These are phyloP conservation scores for Nepenthes alata DNA, from an alignment of 179 eudicot species.

Conservation along the genomic window DNA sequence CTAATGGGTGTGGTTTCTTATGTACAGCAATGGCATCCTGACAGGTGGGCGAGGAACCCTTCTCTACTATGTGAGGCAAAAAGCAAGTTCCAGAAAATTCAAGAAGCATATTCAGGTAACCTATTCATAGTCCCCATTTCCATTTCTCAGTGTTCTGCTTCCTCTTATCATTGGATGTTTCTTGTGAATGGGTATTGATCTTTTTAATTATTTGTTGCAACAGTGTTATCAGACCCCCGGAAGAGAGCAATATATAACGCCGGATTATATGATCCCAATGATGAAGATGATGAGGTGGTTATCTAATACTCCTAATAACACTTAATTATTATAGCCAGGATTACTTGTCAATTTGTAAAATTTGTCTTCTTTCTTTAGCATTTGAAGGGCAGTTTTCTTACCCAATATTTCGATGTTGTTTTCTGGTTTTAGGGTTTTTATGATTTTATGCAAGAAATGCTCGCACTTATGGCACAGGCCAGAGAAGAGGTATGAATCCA, in stretches of 20 bases:
- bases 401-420: not conserved
- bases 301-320: not conserved
- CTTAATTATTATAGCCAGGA: not conserved
- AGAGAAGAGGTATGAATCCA: constrained; percentile 43
- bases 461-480: constrained; percentile 42
- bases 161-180: not conserved
- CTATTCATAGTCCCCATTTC: not conserved
- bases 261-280: constrained; percentile 51
- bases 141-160: not conserved
- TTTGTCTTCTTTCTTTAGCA: not conserved
- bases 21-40: constrained; percentile 88
- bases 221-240: constrained; percentile 57
- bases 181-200: not conserved
- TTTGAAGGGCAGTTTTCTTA: not conserved
- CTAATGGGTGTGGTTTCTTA: not conserved
- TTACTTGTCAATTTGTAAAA: not conserved
- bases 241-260: constrained; percentile 63
- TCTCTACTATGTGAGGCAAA: constrained; percentile 51
- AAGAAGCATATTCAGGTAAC: constrained; percentile 75
- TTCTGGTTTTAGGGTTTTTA: constrained; percentile 43
- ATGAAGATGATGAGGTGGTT: constrained; percentile 60
- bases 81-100: constrained; percentile 66
- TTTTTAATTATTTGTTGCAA: not conserved
- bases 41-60: constrained; percentile 52
- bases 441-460: constrained; percentile 72